Evolutionary conservation across 306 rosid genomes (phyloP), one percentile per base, ranked within the genome.

Genomic region (Trifolium subterraneum): DNA sequence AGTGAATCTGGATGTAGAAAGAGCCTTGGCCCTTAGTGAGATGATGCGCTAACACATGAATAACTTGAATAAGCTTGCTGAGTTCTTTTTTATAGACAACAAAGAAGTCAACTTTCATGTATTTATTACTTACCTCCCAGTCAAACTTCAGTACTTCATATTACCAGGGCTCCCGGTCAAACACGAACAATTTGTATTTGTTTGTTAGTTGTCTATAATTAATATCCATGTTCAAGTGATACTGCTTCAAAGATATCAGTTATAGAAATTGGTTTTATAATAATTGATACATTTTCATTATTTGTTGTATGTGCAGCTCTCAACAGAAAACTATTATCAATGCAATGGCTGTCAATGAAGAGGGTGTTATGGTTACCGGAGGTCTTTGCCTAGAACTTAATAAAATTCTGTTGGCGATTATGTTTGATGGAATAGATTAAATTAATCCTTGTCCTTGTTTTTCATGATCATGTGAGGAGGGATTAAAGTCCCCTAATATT

Each of bases 281-380:
- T 55, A 39, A 63, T 31, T 70, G 59, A 72, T 64, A 25, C 50
- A 33, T 60, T 76, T 60, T 75, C 22, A 31, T 72, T 51, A 22
- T 51, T 50, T 65, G 18, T 54, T 51, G 48, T 65, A 31, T 74
- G 65, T 73, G 81, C 90, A 94, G 99, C 64, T 90, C 99, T 67
- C 99, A 94, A 80, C 99, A 94, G 87, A 94, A 92, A 82, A 92
- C 98, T 59, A 94, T 94, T 63, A 94, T 92, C 72, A 92, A 94
- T 70, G 89, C 98, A 19, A 92, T 90, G 99, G 93, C 99, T 60
- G 96, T 94, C 85, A 94, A 94, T 64, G 97, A 94, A 52, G 99
- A 94, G 25, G 99, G 99, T 29, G 96, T 94, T 67, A 73, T 94
- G 90, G 98, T 80, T 64, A 90, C 98, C 19, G 99, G 99, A 90